Percentiles rank a stretch among this genome's conserved stretches.
phyloP scores from a whole-genome alignment of 129 eudicot genomes.

The Helianthus tuberosus region DNA sequence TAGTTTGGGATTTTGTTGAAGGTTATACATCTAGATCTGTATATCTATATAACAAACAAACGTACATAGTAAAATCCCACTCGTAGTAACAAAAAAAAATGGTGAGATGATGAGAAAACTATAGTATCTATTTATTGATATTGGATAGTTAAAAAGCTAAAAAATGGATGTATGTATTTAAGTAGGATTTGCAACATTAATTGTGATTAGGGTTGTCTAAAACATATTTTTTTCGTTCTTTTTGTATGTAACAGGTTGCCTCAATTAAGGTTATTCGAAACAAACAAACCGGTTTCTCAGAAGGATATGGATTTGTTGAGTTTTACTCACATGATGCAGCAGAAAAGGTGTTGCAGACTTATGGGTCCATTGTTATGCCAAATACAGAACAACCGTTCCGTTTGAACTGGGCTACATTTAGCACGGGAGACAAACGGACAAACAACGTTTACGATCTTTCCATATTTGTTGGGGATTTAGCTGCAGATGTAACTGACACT shows the following conservation, averaged over 20 bases:
- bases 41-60: too few species aligned
- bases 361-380: slow-evolving; percentile 50
- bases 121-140: too few species aligned
- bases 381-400: slow-evolving; percentile 63
- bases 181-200: not conserved
- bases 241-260: slow-evolving; percentile 42
- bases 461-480: slow-evolving; percentile 73
- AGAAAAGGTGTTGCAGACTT: slow-evolving; percentile 57
- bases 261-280: slow-evolving; percentile 70
- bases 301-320: slow-evolving; percentile 77
- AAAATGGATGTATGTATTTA: not conserved
- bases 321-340: slow-evolving; percentile 59
- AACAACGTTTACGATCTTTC: slow-evolving; percentile 69
- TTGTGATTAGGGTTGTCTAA: not conserved
- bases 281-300: slow-evolving; percentile 66
- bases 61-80: too few species aligned
- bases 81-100: too few species aligned
- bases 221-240: not conserved
- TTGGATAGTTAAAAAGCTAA: too few species aligned
- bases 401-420: slow-evolving; percentile 75
- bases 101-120: too few species aligned
- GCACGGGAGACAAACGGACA: slow-evolving; percentile 68
- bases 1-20: slow-evolving; percentile 3
- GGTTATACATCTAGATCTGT: not conserved
- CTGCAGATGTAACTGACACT: slow-evolving; percentile 68